Conservation (phyloP, 164 flowering plant species). For the Aristolochia contorta region DNA sequence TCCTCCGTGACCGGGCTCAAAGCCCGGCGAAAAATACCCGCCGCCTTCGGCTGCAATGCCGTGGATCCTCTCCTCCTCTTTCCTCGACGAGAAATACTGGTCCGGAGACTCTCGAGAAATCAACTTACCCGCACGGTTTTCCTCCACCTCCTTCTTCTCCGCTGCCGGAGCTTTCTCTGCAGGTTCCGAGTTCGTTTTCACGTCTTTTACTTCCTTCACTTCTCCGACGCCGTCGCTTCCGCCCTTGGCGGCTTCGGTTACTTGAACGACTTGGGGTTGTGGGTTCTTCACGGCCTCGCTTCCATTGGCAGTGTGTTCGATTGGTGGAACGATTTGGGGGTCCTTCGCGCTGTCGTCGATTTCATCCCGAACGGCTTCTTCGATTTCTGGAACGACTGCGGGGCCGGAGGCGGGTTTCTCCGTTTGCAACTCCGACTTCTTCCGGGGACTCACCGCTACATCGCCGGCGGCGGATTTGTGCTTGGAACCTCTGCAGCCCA, state of each 20-base stretch:
- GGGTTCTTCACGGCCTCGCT: not conserved
- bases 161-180: not conserved
- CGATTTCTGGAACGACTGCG: not conserved
- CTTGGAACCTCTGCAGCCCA: slow-evolving; percentile 4
- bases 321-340: not conserved
- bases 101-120: slow-evolving; percentile 6
- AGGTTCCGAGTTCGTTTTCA: not conserved
- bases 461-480: not conserved
- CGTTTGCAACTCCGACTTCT: not conserved
- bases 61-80: slow-evolving; percentile 10
- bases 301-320: not conserved
- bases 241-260: not conserved
- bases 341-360: too few species aligned
- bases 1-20: not conserved
- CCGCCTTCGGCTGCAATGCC: slow-evolving; percentile 5
- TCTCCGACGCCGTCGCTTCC: slow-evolving; percentile 1
- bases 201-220: slow-evolving; percentile 13
- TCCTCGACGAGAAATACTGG: slow-evolving; percentile 15
- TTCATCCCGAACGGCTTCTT: too few species aligned
- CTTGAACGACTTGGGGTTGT: not conserved
- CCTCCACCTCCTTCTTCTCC: not conserved
- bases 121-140: not conserved
- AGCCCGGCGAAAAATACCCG: slow-evolving; percentile 5
- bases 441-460: not conserved
- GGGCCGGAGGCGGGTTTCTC: not conserved